Evolutionary conservation across 805 yeast genomes (phyloP), one percentile per base, ranked within the genome.

Genomic region (Candida adriatica): DNA sequence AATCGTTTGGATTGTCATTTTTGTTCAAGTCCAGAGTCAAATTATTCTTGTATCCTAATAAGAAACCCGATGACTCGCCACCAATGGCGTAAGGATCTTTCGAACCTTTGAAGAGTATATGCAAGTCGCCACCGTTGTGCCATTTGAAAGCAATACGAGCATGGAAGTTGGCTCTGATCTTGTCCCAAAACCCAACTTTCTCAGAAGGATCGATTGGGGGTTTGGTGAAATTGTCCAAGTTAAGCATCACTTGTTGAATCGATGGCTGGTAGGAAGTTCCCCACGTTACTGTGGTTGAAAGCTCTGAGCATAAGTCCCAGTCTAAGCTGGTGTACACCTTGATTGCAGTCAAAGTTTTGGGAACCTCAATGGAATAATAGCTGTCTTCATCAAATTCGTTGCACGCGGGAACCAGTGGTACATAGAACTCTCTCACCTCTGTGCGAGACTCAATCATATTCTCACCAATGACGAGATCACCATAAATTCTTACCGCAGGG

Each of bases 111-210:
- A 80, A 61, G 2, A 74, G 66, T 6, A 80, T 67, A 35, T 74
- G 70, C 26, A 82, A 62, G 13, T 65, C 62, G 9, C 75, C 70
- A 1, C 68, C 60, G 15, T 70, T 55, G 3, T 57, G 56, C 66
- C 83, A 70, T 11, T 58, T 49, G 34, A 86, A 64, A 3, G 54
- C 56, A 32, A 79, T 56, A 13, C 73, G 68, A 0, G 95, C 94
- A 59, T 88, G 96, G 45, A 86, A 60, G 11, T 80, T 64, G 18
- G 77, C 66, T 30, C 95, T 61, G 17, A 86, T 56, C 52, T 87
- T 90, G 56, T 88, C 97, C 97, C 97, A 88, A 44, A 87, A 78
- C 1, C 97, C 97, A 10, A 86, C 59, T 44, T 80, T 81, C 4
- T 74, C 70, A 2, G 95, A 84, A 0, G 88, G 88, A 53, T 88